Evolutionary conservation across 75 land plant species (phyloP), one percentile per base, ranked within the genome.

Genomic region (Cupressus sempervirens): DNA sequence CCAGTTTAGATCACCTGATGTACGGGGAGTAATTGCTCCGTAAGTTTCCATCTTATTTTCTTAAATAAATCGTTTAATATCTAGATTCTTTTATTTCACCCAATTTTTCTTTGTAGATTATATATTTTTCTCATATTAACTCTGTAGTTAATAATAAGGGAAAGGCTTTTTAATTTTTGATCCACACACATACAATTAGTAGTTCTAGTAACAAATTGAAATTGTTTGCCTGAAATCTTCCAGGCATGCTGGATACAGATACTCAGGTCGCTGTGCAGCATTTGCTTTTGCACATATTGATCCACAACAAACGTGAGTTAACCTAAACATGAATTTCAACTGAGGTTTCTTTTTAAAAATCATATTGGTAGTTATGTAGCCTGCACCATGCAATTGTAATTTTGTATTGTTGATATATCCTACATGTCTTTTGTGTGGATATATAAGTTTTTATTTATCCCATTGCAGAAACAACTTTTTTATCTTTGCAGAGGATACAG

Each of bases 201-300:
- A 16, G 35, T 68, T 83, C 65, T 73, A 68, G 16, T 43, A 34
- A 53, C 30, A 15, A 56, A 52, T 87, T 73, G 70, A 15, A 56
- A 52, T 87, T 73, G 70, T 12, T 87, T 29, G 81, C 1, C 14
- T 84, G 13, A 62, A 34, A 40, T 65, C 79, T 18, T 84, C 4
- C 92, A 97, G 99, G 85, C 99, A 97, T 91, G 99, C 99, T 65
- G 99, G 99, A 72, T 97, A 97, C 75, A 92, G 96, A 8, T 97
- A 97, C 85, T 97, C 99, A n/a, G 99, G 99, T 15, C 94, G 98
- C 29, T 93, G 96, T 88, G 99, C 99, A 83, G 99, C 99, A 10
- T 95, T 86, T 91, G 98, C 99, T 45, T 97, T 95, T 90, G 96
- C 91, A n/a, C 94, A 93, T 86, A 97, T 97, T 84, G 99, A 97